Base-by-base conservation (phyloP, 1,139 yeast species). In the Nakaseomyces glabratus region DNA sequence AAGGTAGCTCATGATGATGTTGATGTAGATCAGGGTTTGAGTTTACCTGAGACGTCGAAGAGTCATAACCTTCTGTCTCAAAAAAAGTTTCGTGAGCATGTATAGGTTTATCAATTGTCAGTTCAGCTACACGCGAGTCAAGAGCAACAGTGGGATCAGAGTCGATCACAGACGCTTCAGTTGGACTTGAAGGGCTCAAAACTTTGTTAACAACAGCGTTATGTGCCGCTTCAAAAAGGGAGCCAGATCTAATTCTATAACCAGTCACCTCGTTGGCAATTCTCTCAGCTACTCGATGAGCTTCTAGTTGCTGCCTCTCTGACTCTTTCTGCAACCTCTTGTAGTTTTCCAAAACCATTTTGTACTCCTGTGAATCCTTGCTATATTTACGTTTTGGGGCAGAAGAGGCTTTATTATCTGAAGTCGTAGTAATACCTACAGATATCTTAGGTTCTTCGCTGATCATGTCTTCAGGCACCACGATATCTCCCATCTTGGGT, bases 401-500 rank as follows among this genome's bases (percentile, higher is more conserved):
- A 14, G 3, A n/a, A 6, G 22, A 21, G n/a, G 33, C 10, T n/a
- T 28, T 24, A 11, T 9, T 24, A 11, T 34, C 31, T 12, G 28
- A 22, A 7, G 31, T 19, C 4, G 52, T 43, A 1, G 72, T 62
- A 16, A 80, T 79, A 1, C 90, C 90, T 37, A 74, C 66, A 1
- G 81, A 71, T 20, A 81, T 62, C 16, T 82, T 73, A 1, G 82
- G 76, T 1, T 75, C 75, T 0, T 79, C 78, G 24, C 66, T 56
- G 22, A 77, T 48, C 48, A 60, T 50, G 49, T 81, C 90, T 33
- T 78, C 84, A 0, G 88, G 85, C 9, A 85, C 73, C 24, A 80
- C 55, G 6, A 86, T 88, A 50, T 82, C 78, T 3, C 96, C 96
- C 45, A 70, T 70, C 44, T 72, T 70, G 2, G 96, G 96, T 41